Percentiles rank a stretch among this genome's conserved stretches.
Conservation (phyloP, 2,329 filamentous ascomycete species). For the Ceratocystis colombiana region DNA sequence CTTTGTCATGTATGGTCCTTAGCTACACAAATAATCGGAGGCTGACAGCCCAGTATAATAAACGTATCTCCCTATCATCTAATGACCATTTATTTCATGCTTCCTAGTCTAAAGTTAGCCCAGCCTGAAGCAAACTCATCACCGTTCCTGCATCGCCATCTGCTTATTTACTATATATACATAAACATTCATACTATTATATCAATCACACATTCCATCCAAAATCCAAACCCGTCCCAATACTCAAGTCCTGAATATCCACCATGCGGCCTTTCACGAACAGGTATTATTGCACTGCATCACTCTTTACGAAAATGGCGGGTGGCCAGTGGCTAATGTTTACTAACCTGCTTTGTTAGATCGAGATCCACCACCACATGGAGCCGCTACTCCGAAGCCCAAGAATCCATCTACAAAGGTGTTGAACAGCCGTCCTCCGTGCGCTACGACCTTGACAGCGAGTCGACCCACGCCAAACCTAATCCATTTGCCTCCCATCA, state of each 20-base stretch:
- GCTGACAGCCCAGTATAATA: conserved; percentile 5
- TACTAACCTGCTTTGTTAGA: background rate
- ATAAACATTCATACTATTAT: background rate
- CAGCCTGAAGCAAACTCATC: background rate
- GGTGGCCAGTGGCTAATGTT: background rate
- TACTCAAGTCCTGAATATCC: background rate
- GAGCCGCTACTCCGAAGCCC: conserved; percentile 20
- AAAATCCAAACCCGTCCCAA: background rate
- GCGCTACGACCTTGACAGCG: conserved; percentile 19
- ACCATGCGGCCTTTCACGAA: conserved; percentile 10
- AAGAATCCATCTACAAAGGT: conserved; percentile 13
- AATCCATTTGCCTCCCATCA: conserved; percentile 20
- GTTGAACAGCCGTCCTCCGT: conserved; percentile 18
- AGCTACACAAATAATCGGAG: background rate
- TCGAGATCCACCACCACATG: conserved; percentile 18
- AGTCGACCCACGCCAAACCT: background rate
- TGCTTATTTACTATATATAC: background rate
- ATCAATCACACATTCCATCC: background rate
- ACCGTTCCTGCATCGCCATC: conserved; percentile 3
- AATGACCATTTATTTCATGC: background rate
- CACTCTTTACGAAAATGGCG: background rate
- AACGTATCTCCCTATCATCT: background rate
- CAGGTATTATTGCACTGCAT: background rate
- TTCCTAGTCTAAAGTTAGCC: background rate
- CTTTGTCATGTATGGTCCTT: background rate